A percentile compares a stretch with the other conserved stretches of the same genome.
Evolutionary conservation across 2,329 filamentous ascomycete genomes (phyloP).

Genomic region (Curvularia lunata): DNA sequence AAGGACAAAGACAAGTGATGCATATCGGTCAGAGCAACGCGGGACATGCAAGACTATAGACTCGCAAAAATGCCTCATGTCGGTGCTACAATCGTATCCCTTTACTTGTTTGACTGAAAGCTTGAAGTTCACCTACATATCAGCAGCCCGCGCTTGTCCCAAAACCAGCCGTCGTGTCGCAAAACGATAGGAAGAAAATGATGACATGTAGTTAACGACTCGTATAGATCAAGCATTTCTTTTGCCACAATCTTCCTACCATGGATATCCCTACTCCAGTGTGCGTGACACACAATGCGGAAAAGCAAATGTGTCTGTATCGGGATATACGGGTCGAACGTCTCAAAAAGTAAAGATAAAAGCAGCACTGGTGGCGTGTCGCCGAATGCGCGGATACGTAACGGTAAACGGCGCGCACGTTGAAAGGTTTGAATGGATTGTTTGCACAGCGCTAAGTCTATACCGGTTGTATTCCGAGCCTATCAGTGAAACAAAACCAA

Average conservation of each 20-base stretch:
- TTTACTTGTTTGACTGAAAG: neutral
- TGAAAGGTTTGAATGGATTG: too few relatives aligned
- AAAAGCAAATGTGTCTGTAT: neutral
- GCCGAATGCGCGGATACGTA: neutral
- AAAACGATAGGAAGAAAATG: neutral
- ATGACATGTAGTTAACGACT: neutral
- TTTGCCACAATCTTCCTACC: neutral
- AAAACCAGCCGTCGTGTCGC: neutral
- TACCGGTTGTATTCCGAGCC: too few relatives aligned
- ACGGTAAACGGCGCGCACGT: neutral
- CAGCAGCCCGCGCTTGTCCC: neutral
- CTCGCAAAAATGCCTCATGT: neutral
- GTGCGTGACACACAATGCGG: neutral
- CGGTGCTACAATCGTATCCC: neutral
- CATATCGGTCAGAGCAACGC: neutral
- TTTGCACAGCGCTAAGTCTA: too few relatives aligned
- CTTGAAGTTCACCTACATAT: neutral
- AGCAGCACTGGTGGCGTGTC: too few relatives aligned
- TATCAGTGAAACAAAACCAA: too few relatives aligned
- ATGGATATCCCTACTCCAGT: neutral
- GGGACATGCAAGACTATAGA: too few relatives aligned
- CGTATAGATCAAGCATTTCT: neutral
- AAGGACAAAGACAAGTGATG: neutral
- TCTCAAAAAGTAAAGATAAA: neutral
- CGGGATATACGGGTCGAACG: neutral